These are phyloP conservation scores for Cucurbita argyrosperma DNA, from an alignment of 306 rosid genomes.

Conservation along the genomic window DNA sequence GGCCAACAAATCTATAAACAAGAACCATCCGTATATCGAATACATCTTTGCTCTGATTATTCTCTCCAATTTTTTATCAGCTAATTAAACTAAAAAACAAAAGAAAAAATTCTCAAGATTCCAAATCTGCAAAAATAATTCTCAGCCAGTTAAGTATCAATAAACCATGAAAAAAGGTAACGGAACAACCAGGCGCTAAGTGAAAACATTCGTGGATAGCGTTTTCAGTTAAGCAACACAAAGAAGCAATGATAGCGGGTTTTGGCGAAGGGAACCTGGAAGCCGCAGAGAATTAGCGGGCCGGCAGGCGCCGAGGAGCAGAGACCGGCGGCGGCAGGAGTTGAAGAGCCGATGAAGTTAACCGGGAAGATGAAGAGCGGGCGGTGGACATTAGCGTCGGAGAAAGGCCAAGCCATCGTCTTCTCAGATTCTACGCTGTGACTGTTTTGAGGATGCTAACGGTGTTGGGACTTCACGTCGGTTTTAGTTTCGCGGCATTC, in stretches of 20 bases:
- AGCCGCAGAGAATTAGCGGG: slow-evolving; percentile 39
- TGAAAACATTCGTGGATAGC: not conserved
- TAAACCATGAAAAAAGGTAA: not conserved
- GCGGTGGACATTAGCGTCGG: slow-evolving; percentile 48
- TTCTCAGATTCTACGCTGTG: slow-evolving; percentile 5
- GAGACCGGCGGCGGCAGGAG: slow-evolving; percentile 25
- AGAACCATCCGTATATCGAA: not conserved
- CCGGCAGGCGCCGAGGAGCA: slow-evolving; percentile 29
- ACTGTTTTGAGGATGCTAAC: not conserved
- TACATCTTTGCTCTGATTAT: not conserved
- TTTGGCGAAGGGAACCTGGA: slow-evolving; percentile 18
- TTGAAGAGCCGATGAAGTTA: slow-evolving; percentile 26
- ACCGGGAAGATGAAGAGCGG: slow-evolving; percentile 33
- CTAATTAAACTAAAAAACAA: not conserved
- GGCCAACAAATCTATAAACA: not conserved
- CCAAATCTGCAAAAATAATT: not conserved
- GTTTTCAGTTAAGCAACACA: not conserved
- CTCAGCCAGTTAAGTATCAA: not conserved
- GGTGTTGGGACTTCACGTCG: slow-evolving; percentile 31
- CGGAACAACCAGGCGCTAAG: not conserved
- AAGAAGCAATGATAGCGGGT: not conserved
- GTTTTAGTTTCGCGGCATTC: slow-evolving; percentile 15
- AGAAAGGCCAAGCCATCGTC: slow-evolving; percentile 35
- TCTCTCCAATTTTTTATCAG: not conserved
- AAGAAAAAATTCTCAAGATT: not conserved